phyloP scores from a whole-genome alignment of 2,329 filamentous ascomycete genomes.

The Orbilia blumenaviensis region DNA sequence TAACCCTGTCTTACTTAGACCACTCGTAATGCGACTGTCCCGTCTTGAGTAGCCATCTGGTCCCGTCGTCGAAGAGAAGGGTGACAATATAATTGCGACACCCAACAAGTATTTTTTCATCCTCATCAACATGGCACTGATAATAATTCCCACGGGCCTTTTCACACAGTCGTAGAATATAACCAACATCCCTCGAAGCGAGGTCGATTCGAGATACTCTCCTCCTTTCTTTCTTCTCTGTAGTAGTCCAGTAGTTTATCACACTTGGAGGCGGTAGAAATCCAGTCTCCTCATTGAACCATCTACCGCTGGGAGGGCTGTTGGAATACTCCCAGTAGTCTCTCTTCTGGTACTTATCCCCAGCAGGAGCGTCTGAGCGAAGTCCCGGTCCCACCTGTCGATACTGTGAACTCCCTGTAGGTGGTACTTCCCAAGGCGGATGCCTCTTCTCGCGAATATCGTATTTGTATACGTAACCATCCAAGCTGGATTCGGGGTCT shows the following conservation, averaged over 20 bases:
- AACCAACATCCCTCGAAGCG: constrained; percentile 12
- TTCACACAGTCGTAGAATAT: constrained; percentile 32
- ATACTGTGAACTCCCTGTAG: neutral
- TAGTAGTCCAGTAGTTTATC: neutral
- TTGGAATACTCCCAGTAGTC: constrained; percentile 22
- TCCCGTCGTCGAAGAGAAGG: constrained; percentile 40
- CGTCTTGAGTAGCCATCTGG: constrained; percentile 42
- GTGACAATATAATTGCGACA: constrained; percentile 47
- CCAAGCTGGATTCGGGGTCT: neutral
- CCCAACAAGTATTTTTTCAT: constrained; percentile 19
- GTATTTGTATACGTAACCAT: neutral
- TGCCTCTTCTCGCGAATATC: constrained; percentile 4
- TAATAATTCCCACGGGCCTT: constrained; percentile 28
- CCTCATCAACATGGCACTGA: constrained; percentile 31
- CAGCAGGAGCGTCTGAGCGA: neutral
- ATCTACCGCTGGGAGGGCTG: constrained; percentile 4
- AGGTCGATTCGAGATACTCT: constrained; percentile 37
- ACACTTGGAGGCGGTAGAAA: constrained; percentile 9
- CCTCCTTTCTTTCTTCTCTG: constrained; percentile 37
- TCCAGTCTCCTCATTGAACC: neutral
- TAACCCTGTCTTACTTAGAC: constrained; percentile 24
- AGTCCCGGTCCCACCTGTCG: neutral
- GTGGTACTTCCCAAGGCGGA: neutral
- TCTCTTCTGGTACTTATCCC: neutral
- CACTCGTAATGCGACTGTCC: constrained; percentile 11